These are phyloP conservation scores for Ascochyta lentis DNA, from an alignment of 2,329 filamentous ascomycete genomes.

Conservation along the genomic window DNA sequence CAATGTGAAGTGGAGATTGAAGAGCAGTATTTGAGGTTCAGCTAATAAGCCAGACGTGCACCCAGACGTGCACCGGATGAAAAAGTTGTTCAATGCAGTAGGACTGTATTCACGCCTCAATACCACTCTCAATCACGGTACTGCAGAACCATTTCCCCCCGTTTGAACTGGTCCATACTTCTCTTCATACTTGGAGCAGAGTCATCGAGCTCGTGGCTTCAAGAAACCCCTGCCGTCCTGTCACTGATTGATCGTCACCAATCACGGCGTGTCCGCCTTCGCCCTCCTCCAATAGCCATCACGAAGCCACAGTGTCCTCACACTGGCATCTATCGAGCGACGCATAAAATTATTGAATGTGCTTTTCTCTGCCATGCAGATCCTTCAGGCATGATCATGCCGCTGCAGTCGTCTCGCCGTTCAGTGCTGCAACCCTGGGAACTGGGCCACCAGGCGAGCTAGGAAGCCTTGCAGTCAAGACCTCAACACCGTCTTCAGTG, in stretches of 20 bases:
- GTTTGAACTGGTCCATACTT: neutral
- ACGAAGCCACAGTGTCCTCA: conserved; percentile 5
- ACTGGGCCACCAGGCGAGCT: conserved; percentile 79
- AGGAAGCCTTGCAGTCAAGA: conserved; percentile 75
- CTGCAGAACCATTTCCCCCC: neutral
- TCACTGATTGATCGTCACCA: neutral
- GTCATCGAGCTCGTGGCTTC: neutral
- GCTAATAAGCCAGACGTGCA: neutral
- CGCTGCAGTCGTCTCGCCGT: conserved; percentile 33
- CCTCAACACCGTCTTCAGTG: conserved; percentile 81
- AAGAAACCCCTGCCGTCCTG: neutral
- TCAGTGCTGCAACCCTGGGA: conserved; percentile 58
- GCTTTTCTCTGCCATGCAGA: neutral
- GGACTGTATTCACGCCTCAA: neutral
- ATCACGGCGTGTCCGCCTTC: neutral
- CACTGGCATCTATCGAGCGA: neutral
- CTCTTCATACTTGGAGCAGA: neutral
- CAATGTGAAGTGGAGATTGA: neutral
- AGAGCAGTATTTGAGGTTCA: neutral
- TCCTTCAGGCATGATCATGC: conserved; percentile 8
- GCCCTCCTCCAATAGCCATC: neutral
- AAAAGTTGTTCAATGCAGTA: neutral
- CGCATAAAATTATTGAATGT: neutral
- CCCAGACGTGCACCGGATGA: neutral
- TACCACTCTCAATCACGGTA: neutral